phyloP scores from a whole-genome alignment of 768 basidiomycete genomes.

The Jaapia argillacea region DNA sequence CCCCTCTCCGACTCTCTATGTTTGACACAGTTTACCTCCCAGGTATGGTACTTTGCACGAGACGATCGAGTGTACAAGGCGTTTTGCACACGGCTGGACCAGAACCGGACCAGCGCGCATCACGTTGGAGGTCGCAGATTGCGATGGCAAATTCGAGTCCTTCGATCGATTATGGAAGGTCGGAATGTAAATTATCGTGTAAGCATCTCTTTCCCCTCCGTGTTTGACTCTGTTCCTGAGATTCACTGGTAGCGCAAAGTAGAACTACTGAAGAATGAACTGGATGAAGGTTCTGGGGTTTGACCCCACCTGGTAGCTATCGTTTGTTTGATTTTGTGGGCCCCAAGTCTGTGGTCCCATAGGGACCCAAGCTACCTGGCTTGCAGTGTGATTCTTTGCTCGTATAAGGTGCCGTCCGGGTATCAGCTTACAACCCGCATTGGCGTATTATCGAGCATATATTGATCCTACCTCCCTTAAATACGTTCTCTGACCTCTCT shows the following conservation, averaged over 20 bases:
- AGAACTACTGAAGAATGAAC: slow-evolving; percentile 44
- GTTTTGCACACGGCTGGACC: slow-evolving; percentile 36
- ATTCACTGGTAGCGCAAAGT: slow-evolving; percentile 41
- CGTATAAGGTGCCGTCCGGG: slow-evolving; percentile 21
- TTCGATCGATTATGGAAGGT: slow-evolving; percentile 57
- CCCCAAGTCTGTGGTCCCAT: background rate
- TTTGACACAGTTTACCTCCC: slow-evolving; percentile 4
- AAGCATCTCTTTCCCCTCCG: slow-evolving; percentile 15
- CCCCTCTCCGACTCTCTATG: slow-evolving; percentile 1
- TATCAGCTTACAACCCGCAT: slow-evolving; percentile 12
- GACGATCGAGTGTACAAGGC: slow-evolving; percentile 80
- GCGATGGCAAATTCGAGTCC: slow-evolving; percentile 59
- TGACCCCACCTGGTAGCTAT: slow-evolving; percentile 19
- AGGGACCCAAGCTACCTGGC: background rate
- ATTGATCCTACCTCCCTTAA: slow-evolving; percentile 1
- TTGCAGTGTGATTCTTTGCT: slow-evolving; percentile 4
- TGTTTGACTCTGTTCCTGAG: background rate
- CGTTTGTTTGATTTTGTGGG: too few species aligned
- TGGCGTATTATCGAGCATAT: slow-evolving; percentile 24
- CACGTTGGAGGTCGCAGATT: slow-evolving; percentile 42
- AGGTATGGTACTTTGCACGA: slow-evolving; percentile 91
- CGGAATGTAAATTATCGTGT: slow-evolving; percentile 59
- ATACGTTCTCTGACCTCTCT: background rate
- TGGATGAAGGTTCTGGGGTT: slow-evolving; percentile 55
- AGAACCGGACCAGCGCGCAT: slow-evolving; percentile 33